A percentile compares a stretch with the other conserved stretches of the same genome.
These are phyloP conservation scores for Typha latifolia DNA, from an alignment of 176 grass and related monocot species.

Conservation along the genomic window DNA sequence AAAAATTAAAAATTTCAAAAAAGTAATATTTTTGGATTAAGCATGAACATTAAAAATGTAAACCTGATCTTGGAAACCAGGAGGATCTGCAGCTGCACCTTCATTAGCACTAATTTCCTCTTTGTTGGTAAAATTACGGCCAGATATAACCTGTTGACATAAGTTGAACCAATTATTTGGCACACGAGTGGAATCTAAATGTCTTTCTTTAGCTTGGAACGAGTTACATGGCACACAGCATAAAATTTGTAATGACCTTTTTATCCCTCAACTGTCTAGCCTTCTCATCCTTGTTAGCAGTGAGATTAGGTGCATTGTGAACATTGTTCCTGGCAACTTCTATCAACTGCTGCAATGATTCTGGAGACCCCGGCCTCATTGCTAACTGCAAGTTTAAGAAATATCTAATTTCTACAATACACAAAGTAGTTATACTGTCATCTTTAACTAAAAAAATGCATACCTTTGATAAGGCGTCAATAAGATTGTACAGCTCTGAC, in stretches of 20 bases:
- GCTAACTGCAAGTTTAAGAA: slow-evolving; percentile 50
- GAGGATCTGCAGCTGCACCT: slow-evolving; percentile 37
- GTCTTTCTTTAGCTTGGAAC: neutral
- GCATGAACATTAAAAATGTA: neutral
- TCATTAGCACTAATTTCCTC: slow-evolving; percentile 58
- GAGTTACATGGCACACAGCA: neutral
- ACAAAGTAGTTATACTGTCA: neutral
- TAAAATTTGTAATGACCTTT: slow-evolving; percentile 32
- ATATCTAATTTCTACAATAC: neutral
- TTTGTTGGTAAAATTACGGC: slow-evolving; percentile 38
- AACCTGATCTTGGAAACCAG: slow-evolving; percentile 86
- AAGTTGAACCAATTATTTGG: no score
- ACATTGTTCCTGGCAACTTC: slow-evolving; percentile 55
- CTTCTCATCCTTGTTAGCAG: slow-evolving; percentile 67
- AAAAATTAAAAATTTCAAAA: neutral
- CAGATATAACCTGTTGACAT: slow-evolving; percentile 43
- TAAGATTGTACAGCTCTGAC: slow-evolving; percentile 64
- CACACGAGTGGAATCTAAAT: neutral
- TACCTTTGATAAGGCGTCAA: slow-evolving; percentile 84
- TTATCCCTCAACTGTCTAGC: slow-evolving; percentile 51
- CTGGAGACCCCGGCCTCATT: slow-evolving; percentile 70
- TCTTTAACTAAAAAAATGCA: neutral
- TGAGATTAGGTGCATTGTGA: slow-evolving; percentile 25
- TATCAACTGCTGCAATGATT: slow-evolving; percentile 74
- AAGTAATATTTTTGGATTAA: neutral